Evolutionary conservation across 306 rosid genomes (phyloP).

Genomic region (Boehmeria nivea): DNA sequence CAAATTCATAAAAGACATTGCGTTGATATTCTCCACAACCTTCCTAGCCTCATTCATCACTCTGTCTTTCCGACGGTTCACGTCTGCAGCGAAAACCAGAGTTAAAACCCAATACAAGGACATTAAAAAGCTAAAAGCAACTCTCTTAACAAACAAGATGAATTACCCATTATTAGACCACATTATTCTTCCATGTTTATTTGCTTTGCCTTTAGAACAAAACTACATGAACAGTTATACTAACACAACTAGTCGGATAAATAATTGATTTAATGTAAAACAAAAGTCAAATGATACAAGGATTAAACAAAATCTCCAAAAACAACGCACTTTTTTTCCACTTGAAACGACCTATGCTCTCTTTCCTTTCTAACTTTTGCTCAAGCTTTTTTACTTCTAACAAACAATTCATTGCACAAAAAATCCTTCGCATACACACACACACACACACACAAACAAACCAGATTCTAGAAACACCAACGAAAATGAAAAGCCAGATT

Average conservation of each 20-base stretch:
- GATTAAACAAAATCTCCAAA: too few species aligned
- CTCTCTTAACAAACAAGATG: neutral
- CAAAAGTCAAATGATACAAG: too few species aligned
- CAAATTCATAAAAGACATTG: constrained; percentile 71
- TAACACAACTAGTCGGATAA: neutral
- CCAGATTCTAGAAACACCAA: neutral
- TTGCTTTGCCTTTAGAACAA: too few species aligned
- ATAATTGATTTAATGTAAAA: neutral
- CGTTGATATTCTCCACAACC: constrained; percentile 72
- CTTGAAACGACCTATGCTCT: too few species aligned
- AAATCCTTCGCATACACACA: too few species aligned
- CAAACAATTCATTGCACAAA: too few species aligned
- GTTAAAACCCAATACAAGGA: neutral
- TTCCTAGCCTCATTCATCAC: constrained; percentile 62
- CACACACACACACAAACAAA: neutral
- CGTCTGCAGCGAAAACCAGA: constrained; percentile 25
- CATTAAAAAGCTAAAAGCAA: neutral
- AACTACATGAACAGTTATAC: too few species aligned
- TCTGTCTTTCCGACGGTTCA: constrained; percentile 64
- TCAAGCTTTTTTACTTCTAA: too few species aligned
- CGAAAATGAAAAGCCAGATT: neutral
- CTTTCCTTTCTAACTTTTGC: too few species aligned
- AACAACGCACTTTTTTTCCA: too few species aligned
- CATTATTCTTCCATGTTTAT: neutral
- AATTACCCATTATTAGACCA: neutral